Evolutionary conservation across 2,329 filamentous ascomycete genomes (phyloP).

Genomic region (Podosphaera aphanis): DNA sequence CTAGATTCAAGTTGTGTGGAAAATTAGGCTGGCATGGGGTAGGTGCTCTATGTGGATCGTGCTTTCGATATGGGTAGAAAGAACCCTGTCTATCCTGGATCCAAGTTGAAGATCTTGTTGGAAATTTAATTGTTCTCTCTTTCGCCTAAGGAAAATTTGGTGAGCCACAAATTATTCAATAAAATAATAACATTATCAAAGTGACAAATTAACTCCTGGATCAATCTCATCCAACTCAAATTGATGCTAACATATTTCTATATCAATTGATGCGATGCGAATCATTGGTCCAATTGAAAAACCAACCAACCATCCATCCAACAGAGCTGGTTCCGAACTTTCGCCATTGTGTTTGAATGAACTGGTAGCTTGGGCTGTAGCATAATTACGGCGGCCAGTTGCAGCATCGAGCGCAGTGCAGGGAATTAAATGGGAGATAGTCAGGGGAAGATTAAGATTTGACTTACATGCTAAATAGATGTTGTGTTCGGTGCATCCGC

Average conservation of each 20-base stretch:
- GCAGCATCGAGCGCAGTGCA: not conserved
- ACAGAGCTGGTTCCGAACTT: too few species aligned
- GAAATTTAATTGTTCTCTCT: not conserved
- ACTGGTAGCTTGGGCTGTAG: not conserved
- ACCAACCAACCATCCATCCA: too few species aligned
- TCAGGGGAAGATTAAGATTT: conserved; percentile 2
- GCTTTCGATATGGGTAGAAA: not conserved
- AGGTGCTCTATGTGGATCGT: not conserved
- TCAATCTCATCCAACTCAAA: not conserved
- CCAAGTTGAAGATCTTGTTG: not conserved
- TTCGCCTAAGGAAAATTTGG: not conserved
- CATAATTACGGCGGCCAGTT: not conserved
- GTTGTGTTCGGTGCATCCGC: conserved; percentile 1
- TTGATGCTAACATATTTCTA: too few species aligned
- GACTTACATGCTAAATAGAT: not conserved
- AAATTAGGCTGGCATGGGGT: not conserved
- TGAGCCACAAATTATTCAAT: not conserved
- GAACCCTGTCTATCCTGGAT: not conserved
- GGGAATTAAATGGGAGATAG: not conserved
- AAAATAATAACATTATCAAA: not conserved
- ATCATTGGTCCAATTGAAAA: too few species aligned
- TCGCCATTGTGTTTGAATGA: not conserved
- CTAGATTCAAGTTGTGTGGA: not conserved
- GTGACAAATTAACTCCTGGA: not conserved
- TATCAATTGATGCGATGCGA: too few species aligned